These are phyloP conservation scores for Debaryomyces hansenii DNA, from an alignment of 805 yeast genomes.

Conservation along the genomic window DNA sequence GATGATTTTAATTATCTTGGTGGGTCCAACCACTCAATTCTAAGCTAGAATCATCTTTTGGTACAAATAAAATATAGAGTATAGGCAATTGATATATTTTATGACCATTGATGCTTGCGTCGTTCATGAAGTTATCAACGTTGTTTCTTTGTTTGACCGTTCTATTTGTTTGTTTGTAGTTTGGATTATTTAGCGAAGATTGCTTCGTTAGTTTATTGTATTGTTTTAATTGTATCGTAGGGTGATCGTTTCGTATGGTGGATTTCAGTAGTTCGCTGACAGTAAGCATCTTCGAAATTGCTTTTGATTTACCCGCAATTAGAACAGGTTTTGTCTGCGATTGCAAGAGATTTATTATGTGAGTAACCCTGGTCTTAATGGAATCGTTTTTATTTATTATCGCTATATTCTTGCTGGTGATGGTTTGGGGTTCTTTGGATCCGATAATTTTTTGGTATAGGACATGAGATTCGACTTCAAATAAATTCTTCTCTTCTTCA, in stretches of 20 bases:
- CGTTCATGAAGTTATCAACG: neutral
- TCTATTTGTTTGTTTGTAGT: neutral
- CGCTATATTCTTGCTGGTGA: neutral
- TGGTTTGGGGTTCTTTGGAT: neutral
- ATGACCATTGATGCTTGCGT: conserved; percentile 5
- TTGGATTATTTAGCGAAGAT: neutral
- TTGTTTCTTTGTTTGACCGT: neutral
- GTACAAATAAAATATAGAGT: conserved; percentile 7
- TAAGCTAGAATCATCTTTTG: neutral
- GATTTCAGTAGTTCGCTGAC: neutral
- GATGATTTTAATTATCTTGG: neutral
- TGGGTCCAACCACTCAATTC: conserved; percentile 8
- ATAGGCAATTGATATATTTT: conserved; percentile 11
- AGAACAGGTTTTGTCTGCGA: conserved; percentile 5
- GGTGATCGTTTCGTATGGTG: neutral
- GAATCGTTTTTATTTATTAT: conserved; percentile 18
- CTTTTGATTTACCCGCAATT: conserved; percentile 10
- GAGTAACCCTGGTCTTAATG: conserved; percentile 14
- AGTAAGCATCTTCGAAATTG: conserved; percentile 10
- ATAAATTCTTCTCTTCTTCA: conserved; percentile 2
- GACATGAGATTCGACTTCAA: neutral
- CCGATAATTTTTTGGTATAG: neutral
- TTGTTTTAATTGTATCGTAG: conserved; percentile 7
- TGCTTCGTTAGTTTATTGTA: conserved; percentile 13
- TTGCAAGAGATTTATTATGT: conserved; percentile 4